Evolutionary conservation across 2,329 filamentous ascomycete species (phyloP), one percentile per base, ranked within the genome.

Genomic region (Trichoderma cornu-damae): DNA sequence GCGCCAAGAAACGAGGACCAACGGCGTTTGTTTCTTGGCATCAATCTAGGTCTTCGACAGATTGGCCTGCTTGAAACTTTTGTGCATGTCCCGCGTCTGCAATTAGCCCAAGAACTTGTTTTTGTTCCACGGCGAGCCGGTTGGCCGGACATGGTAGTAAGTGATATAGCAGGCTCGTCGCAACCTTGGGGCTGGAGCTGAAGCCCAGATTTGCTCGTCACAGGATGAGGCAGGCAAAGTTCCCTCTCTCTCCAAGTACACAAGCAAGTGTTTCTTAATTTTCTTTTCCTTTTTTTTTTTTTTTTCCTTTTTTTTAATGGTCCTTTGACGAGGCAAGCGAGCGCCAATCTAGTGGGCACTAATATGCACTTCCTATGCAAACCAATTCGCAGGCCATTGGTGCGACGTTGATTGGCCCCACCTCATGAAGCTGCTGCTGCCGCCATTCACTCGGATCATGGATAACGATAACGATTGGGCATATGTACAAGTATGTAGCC

Each of bases 181-280:
- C n/a, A 44, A 18, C 38, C 20, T 53, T 26, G 20, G 50, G 26
- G 50, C 30, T 44, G 50, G 47, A 28, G 32, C 51, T 54, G 51
- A 37, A 54, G 51, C 32, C n/a, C 22, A 20, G 16, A 18, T 28
- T n/a, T 16, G 42, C 32, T 28, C n/a, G 51, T 16, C 6, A 14
- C 30, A 28, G 51, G 51, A 54, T 46, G n/a, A 54, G 51, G 51
- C 20, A 22, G 32, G 51, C 40, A 44, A 54, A 54, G 51, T 54
- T 54, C 51, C 51, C n/a, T 50, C 35, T 50, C 32, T 35, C 49
- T 30, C 26, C 8, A 46, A 34, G n/a, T n/a, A n/a, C n/a, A n/a
- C n/a, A 54, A 40, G 40, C 28, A 46, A 35, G 51, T 46, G n/a
- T n/a, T n/a, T n/a, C n/a, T n/a, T n/a, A n/a, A n/a, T n/a, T n/a